These are phyloP conservation scores for Penicillium nucicola DNA, from an alignment of 495 filamentous ascomycete genomes.

Conservation along the genomic window DNA sequence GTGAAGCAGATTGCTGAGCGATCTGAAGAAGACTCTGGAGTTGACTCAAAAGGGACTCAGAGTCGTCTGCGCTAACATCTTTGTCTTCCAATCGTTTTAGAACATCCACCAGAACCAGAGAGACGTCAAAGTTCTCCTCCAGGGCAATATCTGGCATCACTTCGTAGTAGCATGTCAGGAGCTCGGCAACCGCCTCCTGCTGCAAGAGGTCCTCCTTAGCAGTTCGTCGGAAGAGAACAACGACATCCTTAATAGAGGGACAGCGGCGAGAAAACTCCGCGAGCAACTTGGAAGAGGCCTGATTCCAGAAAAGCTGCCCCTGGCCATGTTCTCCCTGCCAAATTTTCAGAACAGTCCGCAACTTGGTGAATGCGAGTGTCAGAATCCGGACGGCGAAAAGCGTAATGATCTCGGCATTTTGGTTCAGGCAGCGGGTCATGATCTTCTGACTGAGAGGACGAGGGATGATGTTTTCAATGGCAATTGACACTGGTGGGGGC, in stretches of 20 bases:
- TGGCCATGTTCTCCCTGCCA: constrained; percentile 37
- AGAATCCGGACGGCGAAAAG: constrained; percentile 81
- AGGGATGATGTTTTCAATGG: constrained; percentile 86
- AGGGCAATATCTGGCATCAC: constrained; percentile 75
- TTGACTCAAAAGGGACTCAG: constrained; percentile 59
- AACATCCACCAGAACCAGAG: constrained; percentile 64
- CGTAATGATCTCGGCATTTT: constrained; percentile 69
- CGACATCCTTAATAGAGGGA: constrained; percentile 73
- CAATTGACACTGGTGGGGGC: constrained; percentile 71
- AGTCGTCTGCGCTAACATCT: constrained; percentile 32
- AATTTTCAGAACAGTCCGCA: constrained; percentile 51
- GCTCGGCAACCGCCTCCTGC: constrained; percentile 69
- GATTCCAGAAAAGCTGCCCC: constrained; percentile 56
- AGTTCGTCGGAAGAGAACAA: constrained; percentile 63
- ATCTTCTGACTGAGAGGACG: constrained; percentile 73
- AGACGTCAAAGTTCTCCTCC: constrained; percentile 82
- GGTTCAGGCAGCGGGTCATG: constrained; percentile 71
- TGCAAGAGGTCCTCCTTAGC: constrained; percentile 67
- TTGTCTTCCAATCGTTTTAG: constrained; percentile 50
- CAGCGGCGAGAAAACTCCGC: constrained; percentile 75
- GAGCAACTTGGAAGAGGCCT: constrained; percentile 60
- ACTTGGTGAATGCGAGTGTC: constrained; percentile 73
- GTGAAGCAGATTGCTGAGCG: constrained; percentile 69
- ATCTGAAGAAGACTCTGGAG: constrained; percentile 74
- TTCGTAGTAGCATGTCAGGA: constrained; percentile 78